Base-by-base conservation (phyloP, 192 early-diverging fungal species). In the Backusella macrospora region DNA sequence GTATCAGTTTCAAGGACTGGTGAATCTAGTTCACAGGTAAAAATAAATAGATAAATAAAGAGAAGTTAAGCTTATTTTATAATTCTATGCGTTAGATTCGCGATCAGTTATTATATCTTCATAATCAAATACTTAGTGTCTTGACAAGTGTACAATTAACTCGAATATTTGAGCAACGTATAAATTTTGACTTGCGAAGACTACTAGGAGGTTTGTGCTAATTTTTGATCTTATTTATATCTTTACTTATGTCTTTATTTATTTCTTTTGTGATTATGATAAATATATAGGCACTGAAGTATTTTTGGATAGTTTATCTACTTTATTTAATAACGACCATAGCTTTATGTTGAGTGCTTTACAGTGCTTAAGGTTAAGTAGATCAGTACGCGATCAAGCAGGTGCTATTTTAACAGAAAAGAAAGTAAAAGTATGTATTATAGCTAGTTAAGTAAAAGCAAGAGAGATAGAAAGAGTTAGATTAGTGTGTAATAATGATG, bases 161-260 rank as follows among this genome's bases (percentile, higher is more conserved):
- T 10, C 84, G 82, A 59, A 96, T 98, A 71, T 97, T 97, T 67
- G 92, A 95, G 52, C 89, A 94, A 72, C 85, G 93, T 2, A 84
- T 82, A 52, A 97, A 94, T 80, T 96, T 93, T 85, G 97, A 99
- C 84, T 78, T 99, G 46, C 80, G 97, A 16, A 85, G 89, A 72
- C 80, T 97, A 34, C 83, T 98, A 26, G 89, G 89, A 68, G 94
- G 92, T 79, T 83, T 52, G 38, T 38, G 14, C 39, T 38, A 39
- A 63, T 62, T 14, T 26, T 64, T 14, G 16, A 7, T 0, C 26
- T 37, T 13, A 10, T 42, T 63, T 8, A 38, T 40, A 40, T 46
- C 7, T 26, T 2, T n/a, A 16, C 62, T 71, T 44, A 65, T 34
- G 21, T 26, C 39, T 72, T 42, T 18, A 38, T 21, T 44, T 34